Base-by-base conservation (phyloP, 306 rosid species). In the Quillaja saponaria region DNA sequence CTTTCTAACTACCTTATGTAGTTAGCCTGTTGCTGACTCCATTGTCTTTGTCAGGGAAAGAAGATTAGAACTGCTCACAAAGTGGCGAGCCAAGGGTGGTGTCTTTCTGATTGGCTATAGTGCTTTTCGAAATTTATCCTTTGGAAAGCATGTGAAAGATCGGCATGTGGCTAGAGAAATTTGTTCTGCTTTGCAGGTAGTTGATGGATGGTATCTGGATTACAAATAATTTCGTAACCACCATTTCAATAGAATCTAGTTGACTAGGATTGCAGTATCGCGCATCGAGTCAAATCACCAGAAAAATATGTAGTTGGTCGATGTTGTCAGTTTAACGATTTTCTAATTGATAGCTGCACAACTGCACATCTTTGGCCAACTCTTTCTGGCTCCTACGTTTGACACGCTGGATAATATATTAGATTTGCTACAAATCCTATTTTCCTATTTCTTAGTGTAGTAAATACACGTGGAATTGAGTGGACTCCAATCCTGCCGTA, bases 71-170 rank as follows among this genome's bases (percentile, higher is more conserved):
- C 67, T 81, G 62, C 83, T 92, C 60, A 87, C 86, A 25, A 92
- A 88, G 71, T 92, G 99, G 99, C 84, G 94, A 83, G 67, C 79
- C 9, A 92, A 92, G 69, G 99, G 99, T 62, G 99, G 99, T 41
- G 80, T 92, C 33, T 89, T 92, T 81, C 63, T 92, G 69, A 89
- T 92, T 67, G 94, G 99, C 56, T 92, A 92, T 74, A 5, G 84
- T 47, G 84, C 95, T 69, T 89, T 92, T 74, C 91, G 99, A 44
- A 92, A 82, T 61, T 76, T 92, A 66, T 88, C 95, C 53, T 70
- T 86, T 63, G 95, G 90, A 66, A 92, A 89, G 83, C 55, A 87
- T 69, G 85, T 85, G 71, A 92, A 84, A 82, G 95, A 86, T 77
- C 81, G 87, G 49, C 74, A 83, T 41, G 48, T 70, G 50, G 96